These are phyloP conservation scores for Nissolia schottii DNA, from an alignment of 306 rosid genomes.

Conservation along the genomic window DNA sequence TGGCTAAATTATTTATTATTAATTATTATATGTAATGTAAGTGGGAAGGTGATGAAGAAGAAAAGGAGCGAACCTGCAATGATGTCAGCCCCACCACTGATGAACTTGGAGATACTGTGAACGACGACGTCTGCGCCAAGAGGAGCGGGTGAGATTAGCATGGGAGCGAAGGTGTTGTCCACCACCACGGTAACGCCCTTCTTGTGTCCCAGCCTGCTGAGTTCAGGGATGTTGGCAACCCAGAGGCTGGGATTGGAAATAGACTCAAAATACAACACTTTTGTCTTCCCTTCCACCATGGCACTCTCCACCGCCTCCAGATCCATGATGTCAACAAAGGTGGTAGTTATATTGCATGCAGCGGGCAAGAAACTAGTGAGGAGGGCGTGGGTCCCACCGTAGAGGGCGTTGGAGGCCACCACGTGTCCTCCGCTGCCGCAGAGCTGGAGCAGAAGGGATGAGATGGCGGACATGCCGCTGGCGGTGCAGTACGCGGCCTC, in stretches of 20 bases:
- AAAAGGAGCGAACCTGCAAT: constrained; percentile 52
- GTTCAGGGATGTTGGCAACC: constrained; percentile 62
- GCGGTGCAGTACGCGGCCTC: constrained; percentile 90
- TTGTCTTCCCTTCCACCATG: constrained; percentile 52
- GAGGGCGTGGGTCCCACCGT: constrained; percentile 83
- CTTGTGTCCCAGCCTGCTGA: constrained; percentile 43
- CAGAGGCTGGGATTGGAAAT: constrained; percentile 56
- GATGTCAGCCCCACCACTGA: constrained; percentile 88
- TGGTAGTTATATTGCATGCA: constrained; percentile 46
- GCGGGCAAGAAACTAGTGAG: constrained; percentile 51
- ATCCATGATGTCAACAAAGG: constrained; percentile 55
- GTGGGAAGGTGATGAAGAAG: neutral
- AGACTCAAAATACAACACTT: constrained; percentile 55
- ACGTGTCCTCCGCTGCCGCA: constrained; percentile 57
- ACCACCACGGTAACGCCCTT: constrained; percentile 65
- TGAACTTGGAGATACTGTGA: constrained; percentile 79
- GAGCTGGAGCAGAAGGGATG: constrained; percentile 53
- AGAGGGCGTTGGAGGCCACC: constrained; percentile 49
- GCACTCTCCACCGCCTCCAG: constrained; percentile 42
- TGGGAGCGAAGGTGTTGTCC: constrained; percentile 79
- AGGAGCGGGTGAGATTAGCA: constrained; percentile 66
- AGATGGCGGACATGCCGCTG: constrained; percentile 77
- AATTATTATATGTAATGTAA: no score
- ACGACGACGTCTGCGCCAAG: constrained; percentile 78
- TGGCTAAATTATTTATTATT: no score